Conservation (phyloP, 352 stramenopile species). For the Pythium phragmitis region DNA sequence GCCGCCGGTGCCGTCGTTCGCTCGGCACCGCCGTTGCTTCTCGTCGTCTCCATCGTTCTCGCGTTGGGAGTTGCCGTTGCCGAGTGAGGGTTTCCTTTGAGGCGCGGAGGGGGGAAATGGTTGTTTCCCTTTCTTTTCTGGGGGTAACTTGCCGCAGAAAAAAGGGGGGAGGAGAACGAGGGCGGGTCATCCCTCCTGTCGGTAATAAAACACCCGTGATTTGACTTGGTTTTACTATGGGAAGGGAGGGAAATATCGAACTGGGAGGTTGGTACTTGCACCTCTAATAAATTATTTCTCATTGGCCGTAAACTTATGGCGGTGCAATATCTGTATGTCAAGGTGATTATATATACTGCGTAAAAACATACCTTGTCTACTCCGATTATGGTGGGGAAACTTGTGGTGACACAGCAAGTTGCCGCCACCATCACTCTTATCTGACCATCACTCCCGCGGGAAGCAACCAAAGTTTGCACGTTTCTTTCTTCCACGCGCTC, state of each 20-base stretch:
- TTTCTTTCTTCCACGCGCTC: not conserved
- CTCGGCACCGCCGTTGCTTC: not conserved
- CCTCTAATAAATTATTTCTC: slow-evolving; percentile 13
- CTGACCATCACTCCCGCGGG: slow-evolving; percentile 32
- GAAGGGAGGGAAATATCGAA: slow-evolving; percentile 26
- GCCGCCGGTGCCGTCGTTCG: not conserved
- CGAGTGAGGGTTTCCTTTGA: slow-evolving; percentile 11
- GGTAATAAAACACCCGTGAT: slow-evolving; percentile 9
- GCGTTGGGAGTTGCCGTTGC: not conserved
- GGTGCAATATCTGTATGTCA: slow-evolving; percentile 13
- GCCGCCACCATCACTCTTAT: slow-evolving; percentile 54
- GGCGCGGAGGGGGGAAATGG: slow-evolving; percentile 11
- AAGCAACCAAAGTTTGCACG: slow-evolving; percentile 6
- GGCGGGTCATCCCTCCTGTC: slow-evolving; percentile 4
- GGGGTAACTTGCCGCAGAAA: slow-evolving; percentile 33
- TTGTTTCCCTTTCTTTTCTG: slow-evolving; percentile 29
- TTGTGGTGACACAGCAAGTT: slow-evolving; percentile 50
- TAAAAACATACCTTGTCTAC: slow-evolving; percentile 15
- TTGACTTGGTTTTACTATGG: slow-evolving; percentile 27
- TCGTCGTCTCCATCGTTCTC: slow-evolving; percentile 1
- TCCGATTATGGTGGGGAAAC: slow-evolving; percentile 15
- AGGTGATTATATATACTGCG: not conserved
- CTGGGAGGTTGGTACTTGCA: slow-evolving; percentile 3
- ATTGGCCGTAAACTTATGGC: slow-evolving; percentile 1
- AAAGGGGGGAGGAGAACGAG: slow-evolving; percentile 20